A percentile compares a stretch with the other conserved stretches of the same genome.
Conservation (phyloP, 202 grass and related monocot species). For the Alloteropsis angusta region DNA sequence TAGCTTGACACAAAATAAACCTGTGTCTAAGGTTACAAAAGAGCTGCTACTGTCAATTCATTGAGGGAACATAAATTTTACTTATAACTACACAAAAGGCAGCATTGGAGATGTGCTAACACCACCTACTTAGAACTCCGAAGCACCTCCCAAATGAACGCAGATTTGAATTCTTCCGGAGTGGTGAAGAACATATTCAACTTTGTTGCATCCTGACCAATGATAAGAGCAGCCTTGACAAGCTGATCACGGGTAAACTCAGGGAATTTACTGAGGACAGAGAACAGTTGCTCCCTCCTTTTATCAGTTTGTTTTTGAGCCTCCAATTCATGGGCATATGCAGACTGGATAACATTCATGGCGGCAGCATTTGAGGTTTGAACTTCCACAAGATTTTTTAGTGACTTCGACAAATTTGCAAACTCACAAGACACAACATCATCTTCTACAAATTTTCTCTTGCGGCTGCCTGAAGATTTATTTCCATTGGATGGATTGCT, state of each 20-base stretch:
- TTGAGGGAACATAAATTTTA: too few relatives aligned
- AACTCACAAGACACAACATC: background rate
- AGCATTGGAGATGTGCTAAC: background rate
- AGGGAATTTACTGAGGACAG: background rate
- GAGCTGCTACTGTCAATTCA: too few relatives aligned
- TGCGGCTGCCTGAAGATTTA: background rate
- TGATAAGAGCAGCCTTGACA: background rate
- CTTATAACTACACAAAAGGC: background rate
- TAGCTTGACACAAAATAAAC: too few relatives aligned
- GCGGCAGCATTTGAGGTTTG: background rate
- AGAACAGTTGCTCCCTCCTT: background rate
- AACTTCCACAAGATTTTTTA: background rate
- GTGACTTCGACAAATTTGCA: background rate
- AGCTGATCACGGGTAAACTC: background rate
- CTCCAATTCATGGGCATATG: background rate
- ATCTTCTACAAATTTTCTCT: background rate
- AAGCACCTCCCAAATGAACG: background rate
- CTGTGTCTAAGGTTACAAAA: too few relatives aligned
- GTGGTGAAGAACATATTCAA: background rate
- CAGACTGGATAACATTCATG: background rate
- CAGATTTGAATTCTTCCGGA: background rate
- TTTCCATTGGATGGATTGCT: background rate
- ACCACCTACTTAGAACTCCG: background rate
- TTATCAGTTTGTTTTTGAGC: background rate
- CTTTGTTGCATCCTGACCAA: background rate